phyloP scores from a whole-genome alignment of 148 eudicot species.

The Rhododendron mucronatum region DNA sequence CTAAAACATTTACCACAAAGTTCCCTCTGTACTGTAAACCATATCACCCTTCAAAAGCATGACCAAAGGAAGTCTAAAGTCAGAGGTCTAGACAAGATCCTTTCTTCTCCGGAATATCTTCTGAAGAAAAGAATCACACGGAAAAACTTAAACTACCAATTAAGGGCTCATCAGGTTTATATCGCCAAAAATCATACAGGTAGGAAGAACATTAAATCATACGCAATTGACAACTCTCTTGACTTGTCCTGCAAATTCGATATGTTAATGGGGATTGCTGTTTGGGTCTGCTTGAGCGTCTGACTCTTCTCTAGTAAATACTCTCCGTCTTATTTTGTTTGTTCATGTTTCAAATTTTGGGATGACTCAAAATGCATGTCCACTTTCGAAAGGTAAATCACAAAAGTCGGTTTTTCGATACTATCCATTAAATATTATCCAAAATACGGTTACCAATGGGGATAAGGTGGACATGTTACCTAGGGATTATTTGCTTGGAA shows the following conservation, averaged over 20 bases:
- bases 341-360: background rate
- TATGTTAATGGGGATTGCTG: background rate
- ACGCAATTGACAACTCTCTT: background rate
- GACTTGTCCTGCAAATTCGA: background rate
- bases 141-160: background rate
- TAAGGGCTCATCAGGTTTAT: background rate
- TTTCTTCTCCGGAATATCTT: background rate
- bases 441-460: background rate
- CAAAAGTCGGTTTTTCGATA: background rate
- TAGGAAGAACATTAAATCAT: background rate
- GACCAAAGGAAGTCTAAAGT: background rate
- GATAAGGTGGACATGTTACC: background rate
- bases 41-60: background rate
- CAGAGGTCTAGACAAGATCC: background rate
- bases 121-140: background rate
- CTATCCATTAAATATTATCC: background rate
- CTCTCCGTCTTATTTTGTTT: background rate
- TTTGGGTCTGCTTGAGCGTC: background rate
- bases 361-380: background rate
- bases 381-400: background rate
- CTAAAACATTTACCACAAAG: constrained; percentile 1
- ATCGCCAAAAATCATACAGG: background rate
- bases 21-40: background rate
- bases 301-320: background rate
- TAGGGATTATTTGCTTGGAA: background rate